Evolutionary conservation across 257 asterid genomes (phyloP), one percentile per base, ranked within the genome.

Genomic region (Przewalskia tangutica): DNA sequence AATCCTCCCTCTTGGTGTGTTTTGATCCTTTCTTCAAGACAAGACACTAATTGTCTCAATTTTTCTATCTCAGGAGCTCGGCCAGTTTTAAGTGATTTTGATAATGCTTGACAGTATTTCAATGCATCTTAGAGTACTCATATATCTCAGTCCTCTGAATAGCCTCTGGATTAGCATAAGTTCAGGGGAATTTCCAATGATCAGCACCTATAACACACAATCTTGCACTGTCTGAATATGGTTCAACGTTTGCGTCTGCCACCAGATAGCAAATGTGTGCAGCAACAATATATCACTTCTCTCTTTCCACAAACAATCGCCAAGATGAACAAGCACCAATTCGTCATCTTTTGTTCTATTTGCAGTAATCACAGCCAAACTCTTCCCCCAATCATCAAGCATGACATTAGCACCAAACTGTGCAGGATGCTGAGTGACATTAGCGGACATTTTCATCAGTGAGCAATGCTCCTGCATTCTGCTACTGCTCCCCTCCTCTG

Each of bases 121-220:
- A 98, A 58, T 91, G 92, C 51, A 93, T 89, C 88, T 90, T 93
- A 40, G 98, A 93, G 84, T 92, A 92, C 89, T 95, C 98, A 18
- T 91, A 93, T 79, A 95, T 84, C 91, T 95, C 98, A 6, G 98
- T 95, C 85, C 98, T 92, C 98, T 95, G 98, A 90, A 95, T 95
- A 53, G 98, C 97, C 82, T 92, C 97, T 80, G 98, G 97, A 83
- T 94, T 90, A 8, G 97, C 98, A 86, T 89, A 95, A n/a, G 98
- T 92, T 76, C 98, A 90, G 4, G 98, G 98, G 77, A 77, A 90
- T 82, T 91, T 95, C 93, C 88, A 93, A 80, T 95, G 98, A 89
- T 95, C 97, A 46, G 98, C 97, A 82, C 98, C 98, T 46, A 92
- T 82, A 79, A 95, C 98, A 86, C 98, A 95, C 89, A n/a, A n/a